Conservation (phyloP, 371 early-diverging fungal genomes). For the Lichtheimia hyalospora region DNA sequence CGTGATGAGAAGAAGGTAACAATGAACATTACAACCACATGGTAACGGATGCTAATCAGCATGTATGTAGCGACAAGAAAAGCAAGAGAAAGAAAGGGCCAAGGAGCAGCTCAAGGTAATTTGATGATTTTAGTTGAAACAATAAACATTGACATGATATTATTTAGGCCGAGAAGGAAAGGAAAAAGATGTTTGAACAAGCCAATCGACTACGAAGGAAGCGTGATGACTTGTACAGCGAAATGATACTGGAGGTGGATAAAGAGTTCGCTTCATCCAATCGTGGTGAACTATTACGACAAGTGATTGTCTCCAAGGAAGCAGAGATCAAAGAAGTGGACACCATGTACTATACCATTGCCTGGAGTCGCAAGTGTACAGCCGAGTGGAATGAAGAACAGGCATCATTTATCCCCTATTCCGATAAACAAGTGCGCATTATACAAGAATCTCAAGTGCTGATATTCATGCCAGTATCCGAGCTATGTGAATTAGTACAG, state of each 20-base stretch:
- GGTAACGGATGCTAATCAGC: too few relatives aligned
- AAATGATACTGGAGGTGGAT: slow-evolving; percentile 59
- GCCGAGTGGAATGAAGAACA: slow-evolving; percentile 52
- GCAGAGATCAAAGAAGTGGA: not conserved
- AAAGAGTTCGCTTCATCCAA: slow-evolving; percentile 19
- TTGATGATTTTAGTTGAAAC: not conserved
- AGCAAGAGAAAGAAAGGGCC: slow-evolving; percentile 4
- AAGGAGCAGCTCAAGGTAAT: slow-evolving; percentile 12
- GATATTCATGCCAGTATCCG: slow-evolving; percentile 35
- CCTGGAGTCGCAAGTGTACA: slow-evolving; percentile 50
- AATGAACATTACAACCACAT: too few relatives aligned
- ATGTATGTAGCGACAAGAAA: not conserved
- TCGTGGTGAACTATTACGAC: slow-evolving; percentile 11
- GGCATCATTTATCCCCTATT: slow-evolving; percentile 48
- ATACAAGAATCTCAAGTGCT: slow-evolving; percentile 43
- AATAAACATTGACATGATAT: not conserved
- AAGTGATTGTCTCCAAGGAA: slow-evolving; percentile 6
- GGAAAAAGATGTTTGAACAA: slow-evolving; percentile 28
- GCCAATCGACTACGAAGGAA: slow-evolving; percentile 37
- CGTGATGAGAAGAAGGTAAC: too few relatives aligned
- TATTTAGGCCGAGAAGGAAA: slow-evolving; percentile 28
- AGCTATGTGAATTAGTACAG: slow-evolving; percentile 34
- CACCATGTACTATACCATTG: slow-evolving; percentile 26
- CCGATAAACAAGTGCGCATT: slow-evolving; percentile 23
- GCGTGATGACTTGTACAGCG: slow-evolving; percentile 43